These are phyloP conservation scores for Botrytis byssoidea DNA, from an alignment of 2,329 filamentous ascomycete species.

Conservation along the genomic window DNA sequence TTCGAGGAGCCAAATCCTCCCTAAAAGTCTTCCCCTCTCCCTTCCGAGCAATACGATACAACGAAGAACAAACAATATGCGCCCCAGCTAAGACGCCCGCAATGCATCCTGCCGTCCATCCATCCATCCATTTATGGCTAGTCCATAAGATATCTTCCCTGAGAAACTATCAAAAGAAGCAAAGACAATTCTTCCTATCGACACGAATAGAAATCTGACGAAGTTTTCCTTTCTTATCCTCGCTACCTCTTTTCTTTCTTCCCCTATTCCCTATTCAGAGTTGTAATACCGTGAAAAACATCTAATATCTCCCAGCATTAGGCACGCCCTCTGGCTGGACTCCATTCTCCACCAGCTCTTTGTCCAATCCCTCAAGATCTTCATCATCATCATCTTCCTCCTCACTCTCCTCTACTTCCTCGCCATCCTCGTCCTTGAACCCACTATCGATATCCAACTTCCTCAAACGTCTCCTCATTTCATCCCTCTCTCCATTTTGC, in stretches of 20 bases:
- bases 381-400: slow-evolving; percentile 49
- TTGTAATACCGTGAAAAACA: neutral
- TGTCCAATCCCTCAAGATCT: slow-evolving; percentile 24
- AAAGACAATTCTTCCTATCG: slow-evolving; percentile 13
- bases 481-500: slow-evolving; percentile 79
- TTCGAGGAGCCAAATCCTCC: neutral
- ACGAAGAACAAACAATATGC: slow-evolving; percentile 19
- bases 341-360: slow-evolving; percentile 2
- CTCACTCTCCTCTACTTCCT: slow-evolving; percentile 54
- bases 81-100: slow-evolving; percentile 25
- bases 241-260: neutral
- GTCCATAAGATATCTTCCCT: slow-evolving; percentile 9
- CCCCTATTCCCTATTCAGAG: neutral
- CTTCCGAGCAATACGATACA: slow-evolving; percentile 6
- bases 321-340: slow-evolving; percentile 2
- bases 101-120: slow-evolving; percentile 23
- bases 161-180: slow-evolving; percentile 21
- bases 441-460: slow-evolving; percentile 73
- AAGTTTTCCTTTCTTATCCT: slow-evolving; percentile 1
- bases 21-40: neutral
- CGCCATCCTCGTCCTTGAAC: slow-evolving; percentile 68
- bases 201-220: slow-evolving; percentile 16
- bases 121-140: neutral
- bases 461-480: slow-evolving; percentile 75
- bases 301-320: neutral